phyloP scores from a whole-genome alignment of 805 yeast species.

The Pichia paraexigua region DNA sequence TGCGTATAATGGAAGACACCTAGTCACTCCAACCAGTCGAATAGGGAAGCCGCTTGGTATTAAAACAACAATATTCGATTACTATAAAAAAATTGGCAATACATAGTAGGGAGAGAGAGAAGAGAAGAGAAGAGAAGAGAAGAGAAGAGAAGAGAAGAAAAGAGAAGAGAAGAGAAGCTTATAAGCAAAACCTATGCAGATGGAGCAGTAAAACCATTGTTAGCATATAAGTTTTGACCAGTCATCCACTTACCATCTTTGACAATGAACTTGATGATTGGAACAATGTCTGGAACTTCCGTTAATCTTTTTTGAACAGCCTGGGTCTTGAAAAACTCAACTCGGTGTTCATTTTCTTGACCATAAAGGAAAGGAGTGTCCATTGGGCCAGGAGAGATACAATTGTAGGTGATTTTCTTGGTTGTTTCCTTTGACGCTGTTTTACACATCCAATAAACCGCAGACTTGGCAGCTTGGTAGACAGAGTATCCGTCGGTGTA shows the following conservation, averaged over 20 bases:
- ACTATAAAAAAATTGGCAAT: no score
- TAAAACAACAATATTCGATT: no score
- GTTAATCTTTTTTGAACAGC: slow-evolving; percentile 46
- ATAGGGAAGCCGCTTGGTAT: no score
- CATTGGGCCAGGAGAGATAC: slow-evolving; percentile 63
- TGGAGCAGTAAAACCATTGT: slow-evolving; percentile 62
- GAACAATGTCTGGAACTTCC: slow-evolving; percentile 52
- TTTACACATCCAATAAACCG: slow-evolving; percentile 46
- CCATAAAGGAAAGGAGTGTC: slow-evolving; percentile 59
- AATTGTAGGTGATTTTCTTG: slow-evolving; percentile 42
- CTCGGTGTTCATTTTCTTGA: slow-evolving; percentile 45
- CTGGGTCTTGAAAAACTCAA: slow-evolving; percentile 48
- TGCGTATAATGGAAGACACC: no score
- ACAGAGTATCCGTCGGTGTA: slow-evolving; percentile 45
- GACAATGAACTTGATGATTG: slow-evolving; percentile 50
- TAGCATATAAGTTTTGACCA: slow-evolving; percentile 60
- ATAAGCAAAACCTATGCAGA: slow-evolving; percentile 1
- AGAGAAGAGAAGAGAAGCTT: background rate
- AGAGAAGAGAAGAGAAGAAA: background rate
- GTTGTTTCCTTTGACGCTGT: slow-evolving; percentile 48
- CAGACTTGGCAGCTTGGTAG: slow-evolving; percentile 52
- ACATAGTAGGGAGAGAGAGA: no score
- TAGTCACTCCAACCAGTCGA: no score
- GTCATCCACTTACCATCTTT: slow-evolving; percentile 64
- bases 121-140: no score